Percentiles rank a stretch among this genome's conserved stretches.
Evolutionary conservation across 2,329 filamentous ascomycete species (phyloP).

Genomic region (Monilinia polystroma): DNA sequence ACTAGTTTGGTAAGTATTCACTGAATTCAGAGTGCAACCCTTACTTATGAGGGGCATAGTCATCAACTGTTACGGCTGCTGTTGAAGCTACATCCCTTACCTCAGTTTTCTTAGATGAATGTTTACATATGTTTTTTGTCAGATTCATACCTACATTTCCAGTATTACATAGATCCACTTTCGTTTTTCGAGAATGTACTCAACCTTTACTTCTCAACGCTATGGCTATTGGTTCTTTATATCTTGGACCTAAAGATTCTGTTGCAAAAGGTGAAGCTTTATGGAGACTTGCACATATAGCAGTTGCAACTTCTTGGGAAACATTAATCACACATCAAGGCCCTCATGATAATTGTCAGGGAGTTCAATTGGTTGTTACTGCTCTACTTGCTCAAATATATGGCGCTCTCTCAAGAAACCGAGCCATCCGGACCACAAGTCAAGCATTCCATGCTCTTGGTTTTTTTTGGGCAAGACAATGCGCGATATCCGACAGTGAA

Average conservation of each 20-base stretch:
- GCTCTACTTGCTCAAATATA: slow-evolving; percentile 45
- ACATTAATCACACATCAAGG: slow-evolving; percentile 43
- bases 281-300: slow-evolving; percentile 47
- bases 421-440: slow-evolving; percentile 45
- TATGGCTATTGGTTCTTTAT: slow-evolving; percentile 48
- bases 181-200: slow-evolving; percentile 47
- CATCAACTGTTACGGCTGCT: too few relatives aligned
- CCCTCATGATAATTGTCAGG: too few relatives aligned
- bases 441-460: slow-evolving; percentile 47
- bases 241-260: slow-evolving; percentile 46
- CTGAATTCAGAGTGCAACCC: background rate
- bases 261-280: slow-evolving; percentile 47
- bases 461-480: slow-evolving; percentile 48
- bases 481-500: slow-evolving; percentile 45
- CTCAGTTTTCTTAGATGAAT: too few relatives aligned
- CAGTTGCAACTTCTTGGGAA: slow-evolving; percentile 49
- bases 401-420: slow-evolving; percentile 45
- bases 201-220: slow-evolving; percentile 47
- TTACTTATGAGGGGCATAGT: background rate
- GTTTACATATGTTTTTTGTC: too few relatives aligned
- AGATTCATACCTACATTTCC: too few relatives aligned
- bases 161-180: slow-evolving; percentile 36
- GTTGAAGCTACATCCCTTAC: too few relatives aligned
- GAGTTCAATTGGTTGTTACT: too few relatives aligned
- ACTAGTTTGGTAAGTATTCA: slow-evolving; percentile 42